phyloP scores from a whole-genome alignment of 2,329 filamentous ascomycete species.

The Scytalidium lignicola region DNA sequence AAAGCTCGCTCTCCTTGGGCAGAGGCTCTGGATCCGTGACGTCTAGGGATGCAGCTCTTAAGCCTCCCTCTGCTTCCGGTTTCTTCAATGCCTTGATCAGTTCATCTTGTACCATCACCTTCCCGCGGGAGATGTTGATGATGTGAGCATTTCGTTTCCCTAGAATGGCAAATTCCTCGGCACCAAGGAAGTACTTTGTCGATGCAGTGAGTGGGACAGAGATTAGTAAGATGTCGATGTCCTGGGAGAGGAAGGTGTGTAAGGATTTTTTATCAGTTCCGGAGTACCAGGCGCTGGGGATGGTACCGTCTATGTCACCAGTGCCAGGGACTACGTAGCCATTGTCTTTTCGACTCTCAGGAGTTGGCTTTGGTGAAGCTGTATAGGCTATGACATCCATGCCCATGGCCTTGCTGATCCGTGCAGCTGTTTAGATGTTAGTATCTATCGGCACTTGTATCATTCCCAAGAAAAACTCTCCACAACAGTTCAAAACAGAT shows the following conservation, averaged over 20 bases:
- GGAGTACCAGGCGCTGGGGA: slow-evolving; percentile 32
- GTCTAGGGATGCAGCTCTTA: slow-evolving; percentile 60
- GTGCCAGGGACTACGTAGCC: slow-evolving; percentile 62
- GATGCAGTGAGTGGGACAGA: slow-evolving; percentile 30
- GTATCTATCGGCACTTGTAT: too few species aligned
- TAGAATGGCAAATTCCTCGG: slow-evolving; percentile 31
- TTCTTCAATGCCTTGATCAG: slow-evolving; percentile 47
- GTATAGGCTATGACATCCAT: slow-evolving; percentile 63
- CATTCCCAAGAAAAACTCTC: background rate
- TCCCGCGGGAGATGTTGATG: slow-evolving; percentile 60
- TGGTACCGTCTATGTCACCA: slow-evolving; percentile 30
- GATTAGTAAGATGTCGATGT: slow-evolving; percentile 33
- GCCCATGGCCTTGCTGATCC: slow-evolving; percentile 50
- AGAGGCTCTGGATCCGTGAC: slow-evolving; percentile 66
- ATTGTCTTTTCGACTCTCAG: slow-evolving; percentile 48
- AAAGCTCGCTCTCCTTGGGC: slow-evolving; percentile 53
- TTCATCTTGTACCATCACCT: slow-evolving; percentile 55
- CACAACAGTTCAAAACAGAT: too few species aligned
- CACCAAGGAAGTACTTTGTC: slow-evolving; percentile 35
- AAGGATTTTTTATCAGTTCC: slow-evolving; percentile 27
- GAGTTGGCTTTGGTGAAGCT: slow-evolving; percentile 51
- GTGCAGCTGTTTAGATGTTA: slow-evolving; percentile 35
- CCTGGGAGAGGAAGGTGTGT: slow-evolving; percentile 29
- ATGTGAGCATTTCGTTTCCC: slow-evolving; percentile 44
- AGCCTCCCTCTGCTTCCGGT: slow-evolving; percentile 32